Percentiles rank a stretch among this genome's conserved stretches.
Conservation (phyloP, 1,284 basidiomycete genomes). For the Schizophyllum amplum region DNA sequence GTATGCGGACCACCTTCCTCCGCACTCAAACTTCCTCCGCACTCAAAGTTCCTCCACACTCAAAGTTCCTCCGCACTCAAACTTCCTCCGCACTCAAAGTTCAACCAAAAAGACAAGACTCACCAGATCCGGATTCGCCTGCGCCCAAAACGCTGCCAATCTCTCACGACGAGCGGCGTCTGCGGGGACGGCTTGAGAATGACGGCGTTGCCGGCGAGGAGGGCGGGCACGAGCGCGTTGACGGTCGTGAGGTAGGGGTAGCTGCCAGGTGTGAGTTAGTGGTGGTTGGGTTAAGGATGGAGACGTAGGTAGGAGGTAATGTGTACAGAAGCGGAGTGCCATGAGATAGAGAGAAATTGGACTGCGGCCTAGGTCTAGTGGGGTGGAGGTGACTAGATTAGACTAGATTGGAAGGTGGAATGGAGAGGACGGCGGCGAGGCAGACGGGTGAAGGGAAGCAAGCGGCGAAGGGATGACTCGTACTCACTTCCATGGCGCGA, state of each 20-base stretch:
- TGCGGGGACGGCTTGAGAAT: constrained; percentile 93
- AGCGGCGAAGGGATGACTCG: background rate
- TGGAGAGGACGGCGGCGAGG: no score
- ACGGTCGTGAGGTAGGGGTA: constrained; percentile 86
- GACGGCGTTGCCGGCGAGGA: constrained; percentile 85
- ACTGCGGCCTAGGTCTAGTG: no score
- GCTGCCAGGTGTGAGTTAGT: constrained; percentile 29
- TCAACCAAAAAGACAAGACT: background rate
- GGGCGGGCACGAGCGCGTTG: constrained; percentile 85
- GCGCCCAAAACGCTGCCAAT: constrained; percentile 33
- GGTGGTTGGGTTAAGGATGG: constrained; percentile 1
- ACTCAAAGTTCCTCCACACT: no score
- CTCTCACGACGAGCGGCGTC: constrained; percentile 82
- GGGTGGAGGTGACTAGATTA: no score
- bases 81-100: no score
- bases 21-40: no score
- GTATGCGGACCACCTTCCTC: no score
- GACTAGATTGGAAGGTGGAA: no score
- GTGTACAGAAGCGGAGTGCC: no score
- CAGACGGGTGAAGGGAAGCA: constrained; percentile 1
- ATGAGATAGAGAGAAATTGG: no score
- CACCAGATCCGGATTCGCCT: background rate
- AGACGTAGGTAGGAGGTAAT: constrained; percentile 2
- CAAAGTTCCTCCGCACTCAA: no score
- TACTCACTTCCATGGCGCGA: constrained; percentile 85